Conservation (phyloP, 2,329 filamentous ascomycete genomes). For the Coccinonectria pachysandricola region DNA sequence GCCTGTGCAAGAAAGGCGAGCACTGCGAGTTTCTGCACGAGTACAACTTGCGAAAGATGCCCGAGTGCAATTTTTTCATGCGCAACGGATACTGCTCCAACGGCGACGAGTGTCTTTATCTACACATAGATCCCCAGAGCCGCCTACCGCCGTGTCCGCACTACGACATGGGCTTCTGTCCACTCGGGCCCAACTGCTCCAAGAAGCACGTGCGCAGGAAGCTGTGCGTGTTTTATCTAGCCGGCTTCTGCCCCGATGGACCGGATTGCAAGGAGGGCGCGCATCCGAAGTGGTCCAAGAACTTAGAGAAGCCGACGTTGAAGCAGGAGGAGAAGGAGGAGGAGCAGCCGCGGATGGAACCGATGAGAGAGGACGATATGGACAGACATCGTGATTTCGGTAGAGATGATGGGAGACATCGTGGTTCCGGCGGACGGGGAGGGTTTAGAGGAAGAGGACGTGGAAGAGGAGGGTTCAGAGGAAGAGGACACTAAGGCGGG, state of each 20-base stretch:
- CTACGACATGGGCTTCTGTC: constrained; percentile 92
- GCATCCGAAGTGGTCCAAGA: constrained; percentile 71
- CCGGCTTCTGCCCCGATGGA: constrained; percentile 86
- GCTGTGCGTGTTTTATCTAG: constrained; percentile 77
- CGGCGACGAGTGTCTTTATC: constrained; percentile 90
- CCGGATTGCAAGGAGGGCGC: constrained; percentile 66
- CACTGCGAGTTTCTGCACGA: constrained; percentile 97
- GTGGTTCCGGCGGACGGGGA: too few relatives aligned
- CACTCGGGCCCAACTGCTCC: constrained; percentile 74
- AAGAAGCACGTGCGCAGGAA: constrained; percentile 80
- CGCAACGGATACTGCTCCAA: constrained; percentile 92
- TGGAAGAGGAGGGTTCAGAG: constrained; percentile 28
- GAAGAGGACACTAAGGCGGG: constrained; percentile 20
- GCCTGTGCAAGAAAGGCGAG: constrained; percentile 94
- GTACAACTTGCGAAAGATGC: constrained; percentile 97
- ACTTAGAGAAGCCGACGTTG: constrained; percentile 65
- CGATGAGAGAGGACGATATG: constrained; percentile 26
- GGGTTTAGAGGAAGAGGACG: constrained; percentile 25
- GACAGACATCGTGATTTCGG: constrained; percentile 26
- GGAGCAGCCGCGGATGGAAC: constrained; percentile 27
- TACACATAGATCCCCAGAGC: constrained; percentile 77
- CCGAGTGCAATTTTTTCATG: constrained; percentile 94
- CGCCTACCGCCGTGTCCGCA: constrained; percentile 75
- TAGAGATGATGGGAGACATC: constrained; percentile 23
- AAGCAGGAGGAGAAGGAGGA: constrained; percentile 56